Base-by-base conservation (phyloP, 352 stramenopile genomes). In the Plasmopara halstedii region DNA sequence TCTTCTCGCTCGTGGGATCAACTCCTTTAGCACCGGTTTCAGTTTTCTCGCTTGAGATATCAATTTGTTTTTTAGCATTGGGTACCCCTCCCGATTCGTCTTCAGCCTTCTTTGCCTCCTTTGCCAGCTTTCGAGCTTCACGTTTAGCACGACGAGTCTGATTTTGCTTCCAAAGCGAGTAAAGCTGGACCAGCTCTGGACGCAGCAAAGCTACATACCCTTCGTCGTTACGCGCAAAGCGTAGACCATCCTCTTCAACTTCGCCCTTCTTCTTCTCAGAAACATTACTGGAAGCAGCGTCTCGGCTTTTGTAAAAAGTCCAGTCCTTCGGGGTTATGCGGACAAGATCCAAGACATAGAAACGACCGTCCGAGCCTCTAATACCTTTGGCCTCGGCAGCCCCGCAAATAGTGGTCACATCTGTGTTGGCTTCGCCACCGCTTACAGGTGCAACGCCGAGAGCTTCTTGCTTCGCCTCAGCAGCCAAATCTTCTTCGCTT, bases 301-400 rank as follows among this genome's bases (percentile, higher is more conserved):
- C 42, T 2, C 62, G 48, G 39, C 73, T 67, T 13, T 67, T 66
- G 60, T 95, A 94, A 67, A 88, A 98, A 25, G 95, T 98, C 32
- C 84, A 80, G 60, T 98, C 94, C 52, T 96, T 90, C 2, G 94
- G 91, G 10, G 93, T 98, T 42, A 97, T 88, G 19, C 94, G 82
- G 17, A 96, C 91, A 6, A 98, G 78, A 64, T 98, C 95, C 20
- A 98, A 66, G 11, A 98, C 69, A 70, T 98, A 98, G 55, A 89
- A 77, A 42, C 87, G 80, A 14, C 78, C 83, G 56, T 98, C 95
- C 9, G 88, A 96, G n/a, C 94, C 91, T 22, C 85, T 58, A 54
- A 98, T 98, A 21, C 93, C 94, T 70, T 98, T 98, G 39, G 88
- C 92, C 51, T 98, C 94, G 36, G 98, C 76, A 6, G 95, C 92